These are phyloP conservation scores for Lasiodiplodia gonubiensis DNA, from an alignment of 2,329 filamentous ascomycete species.

Conservation along the genomic window DNA sequence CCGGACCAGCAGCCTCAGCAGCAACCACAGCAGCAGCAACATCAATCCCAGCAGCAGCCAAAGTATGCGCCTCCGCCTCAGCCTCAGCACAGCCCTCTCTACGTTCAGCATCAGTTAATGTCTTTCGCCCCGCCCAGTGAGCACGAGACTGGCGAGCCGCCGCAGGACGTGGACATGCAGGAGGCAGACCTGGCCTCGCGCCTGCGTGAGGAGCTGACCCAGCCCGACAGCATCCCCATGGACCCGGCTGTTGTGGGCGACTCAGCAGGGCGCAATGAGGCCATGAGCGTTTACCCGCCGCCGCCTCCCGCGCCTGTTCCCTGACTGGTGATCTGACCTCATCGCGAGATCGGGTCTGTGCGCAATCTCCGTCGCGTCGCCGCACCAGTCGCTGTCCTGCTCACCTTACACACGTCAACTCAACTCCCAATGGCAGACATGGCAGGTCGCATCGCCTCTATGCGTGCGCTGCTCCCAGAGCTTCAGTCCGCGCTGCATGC, in stretches of 20 bases:
- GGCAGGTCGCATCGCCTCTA: conserved; percentile 37
- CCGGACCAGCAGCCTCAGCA: conserved; percentile 10
- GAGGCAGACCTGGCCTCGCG: conserved; percentile 11
- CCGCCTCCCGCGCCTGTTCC: conserved; percentile 26
- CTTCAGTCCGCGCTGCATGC: conserved; percentile 41
- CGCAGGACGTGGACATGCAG: conserved; percentile 24
- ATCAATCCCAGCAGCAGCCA: conserved; percentile 13
- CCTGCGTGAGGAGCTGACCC: conserved; percentile 16
- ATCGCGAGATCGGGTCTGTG: conserved; percentile 22
- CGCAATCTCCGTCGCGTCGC: conserved; percentile 20
- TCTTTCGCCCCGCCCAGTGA: conserved; percentile 20
- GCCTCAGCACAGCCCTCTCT: conserved; percentile 24
- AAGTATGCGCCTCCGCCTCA: conserved; percentile 24
- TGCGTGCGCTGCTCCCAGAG: conserved; percentile 39
- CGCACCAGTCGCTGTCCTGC: conserved; percentile 11
- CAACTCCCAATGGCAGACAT: conserved; percentile 35
- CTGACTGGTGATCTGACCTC: conserved; percentile 25
- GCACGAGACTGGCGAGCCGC: conserved; percentile 20
- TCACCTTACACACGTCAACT: background rate
- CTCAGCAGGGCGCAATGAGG: conserved; percentile 18
- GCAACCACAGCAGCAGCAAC: background rate
- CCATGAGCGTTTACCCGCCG: conserved; percentile 25
- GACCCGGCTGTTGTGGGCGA: conserved; percentile 16
- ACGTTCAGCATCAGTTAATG: conserved; percentile 24
- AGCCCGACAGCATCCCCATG: conserved; percentile 22